phyloP scores from a whole-genome alignment of 2,329 filamentous ascomycete genomes.

The Talaromyces sp. region DNA sequence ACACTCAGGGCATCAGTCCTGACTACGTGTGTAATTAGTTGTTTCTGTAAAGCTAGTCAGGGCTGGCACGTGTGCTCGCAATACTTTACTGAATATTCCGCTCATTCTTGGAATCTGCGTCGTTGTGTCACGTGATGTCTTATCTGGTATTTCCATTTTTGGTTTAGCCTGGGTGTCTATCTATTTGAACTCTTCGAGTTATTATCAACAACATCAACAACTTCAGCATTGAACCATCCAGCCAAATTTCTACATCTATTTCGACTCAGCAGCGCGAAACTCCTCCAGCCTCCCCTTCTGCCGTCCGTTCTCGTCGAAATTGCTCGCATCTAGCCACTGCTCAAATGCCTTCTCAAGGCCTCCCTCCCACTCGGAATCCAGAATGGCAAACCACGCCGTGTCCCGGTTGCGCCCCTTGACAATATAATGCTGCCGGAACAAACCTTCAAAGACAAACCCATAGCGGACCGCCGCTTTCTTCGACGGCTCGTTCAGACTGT shows the following conservation, averaged over 20 bases:
- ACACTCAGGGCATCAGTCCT: too few relatives aligned
- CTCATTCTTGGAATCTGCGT: background rate
- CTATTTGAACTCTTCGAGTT: too few relatives aligned
- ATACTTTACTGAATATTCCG: background rate
- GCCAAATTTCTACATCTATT: background rate
- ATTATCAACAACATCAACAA: background rate
- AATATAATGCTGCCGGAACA: constrained; percentile 57
- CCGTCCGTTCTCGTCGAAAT: constrained; percentile 51
- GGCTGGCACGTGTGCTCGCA: background rate
- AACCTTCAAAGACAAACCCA: constrained; percentile 54
- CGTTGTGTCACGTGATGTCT: background rate
- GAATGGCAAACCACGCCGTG: constrained; percentile 53
- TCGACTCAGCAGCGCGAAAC: constrained; percentile 15
- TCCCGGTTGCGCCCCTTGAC: constrained; percentile 52
- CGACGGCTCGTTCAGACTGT: constrained; percentile 50
- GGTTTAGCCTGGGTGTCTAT: background rate
- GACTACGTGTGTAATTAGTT: too few relatives aligned
- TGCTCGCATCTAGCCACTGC: constrained; percentile 48
- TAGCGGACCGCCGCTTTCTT: constrained; percentile 49
- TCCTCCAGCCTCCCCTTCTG: constrained; percentile 45
- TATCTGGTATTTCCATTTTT: background rate
- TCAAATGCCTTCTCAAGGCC: constrained; percentile 46
- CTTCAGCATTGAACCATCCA: background rate
- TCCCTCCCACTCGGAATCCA: constrained; percentile 55
- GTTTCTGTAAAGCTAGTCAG: background rate